Evolutionary conservation across 805 yeast species (phyloP).

Genomic region (Myxozyma sirexii): DNA sequence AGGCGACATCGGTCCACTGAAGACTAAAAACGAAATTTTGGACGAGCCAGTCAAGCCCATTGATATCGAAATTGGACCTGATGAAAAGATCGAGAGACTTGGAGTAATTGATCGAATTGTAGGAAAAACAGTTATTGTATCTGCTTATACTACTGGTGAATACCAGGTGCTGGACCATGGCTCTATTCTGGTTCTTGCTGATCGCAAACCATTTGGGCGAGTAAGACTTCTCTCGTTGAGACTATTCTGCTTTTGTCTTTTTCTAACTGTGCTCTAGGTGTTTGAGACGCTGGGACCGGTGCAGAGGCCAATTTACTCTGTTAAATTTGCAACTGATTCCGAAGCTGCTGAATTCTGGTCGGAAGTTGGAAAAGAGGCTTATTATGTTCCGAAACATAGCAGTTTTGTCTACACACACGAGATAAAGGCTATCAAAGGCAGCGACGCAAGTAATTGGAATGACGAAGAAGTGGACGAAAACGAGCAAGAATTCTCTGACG

Average conservation of each 20-base stretch:
- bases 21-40: constrained; percentile 72
- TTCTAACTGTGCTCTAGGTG: constrained; percentile 10
- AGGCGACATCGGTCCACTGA: constrained; percentile 60
- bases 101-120: constrained; percentile 73
- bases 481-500: constrained; percentile 70
- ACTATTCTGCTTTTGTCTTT: too few relatives aligned
- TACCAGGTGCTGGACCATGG: constrained; percentile 73
- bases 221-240: constrained; percentile 55
- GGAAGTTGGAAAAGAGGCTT: constrained; percentile 61
- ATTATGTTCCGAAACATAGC: constrained; percentile 78
- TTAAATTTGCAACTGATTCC: constrained; percentile 60
- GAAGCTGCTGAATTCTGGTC: constrained; percentile 45
- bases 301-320: constrained; percentile 77
- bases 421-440: constrained; percentile 73
- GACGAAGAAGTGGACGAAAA: constrained; percentile 93
- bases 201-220: constrained; percentile 70
- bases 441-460: constrained; percentile 92
- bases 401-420: constrained; percentile 75
- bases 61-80: constrained; percentile 59
- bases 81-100: constrained; percentile 67
- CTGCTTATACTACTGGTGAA: constrained; percentile 79
- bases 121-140: constrained; percentile 70
- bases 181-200: constrained; percentile 76
- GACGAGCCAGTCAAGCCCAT: constrained; percentile 70
- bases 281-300: constrained; percentile 86